Percentiles rank a stretch among this genome's conserved stretches.
phyloP scores from a whole-genome alignment of 768 basidiomycete species.

The Lanmaoa rubissima region DNA sequence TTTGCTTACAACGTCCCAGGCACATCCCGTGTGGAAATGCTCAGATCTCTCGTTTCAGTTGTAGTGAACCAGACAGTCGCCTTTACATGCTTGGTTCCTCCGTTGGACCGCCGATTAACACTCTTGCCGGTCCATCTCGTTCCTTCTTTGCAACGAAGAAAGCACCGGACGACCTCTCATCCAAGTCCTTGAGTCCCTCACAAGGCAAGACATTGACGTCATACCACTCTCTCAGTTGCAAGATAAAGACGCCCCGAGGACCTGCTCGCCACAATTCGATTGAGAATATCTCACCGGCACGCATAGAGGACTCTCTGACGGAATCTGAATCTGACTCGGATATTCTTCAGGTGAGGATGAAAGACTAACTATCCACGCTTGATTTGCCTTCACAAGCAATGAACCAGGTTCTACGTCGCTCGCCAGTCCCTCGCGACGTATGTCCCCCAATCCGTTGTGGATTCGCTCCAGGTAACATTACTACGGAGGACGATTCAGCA shows the following conservation, averaged over 20 bases:
- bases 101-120: not conserved
- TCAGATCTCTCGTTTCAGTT: not conserved
- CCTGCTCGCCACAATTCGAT: conserved; percentile 1
- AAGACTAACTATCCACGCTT: not conserved
- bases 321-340: conserved; percentile 31
- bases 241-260: not conserved
- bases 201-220: not conserved
- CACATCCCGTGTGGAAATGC: not conserved
- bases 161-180: not conserved
- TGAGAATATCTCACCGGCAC: conserved; percentile 1
- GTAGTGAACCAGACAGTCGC: not conserved
- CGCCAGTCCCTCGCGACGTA: not conserved
- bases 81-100: conserved; percentile 1
- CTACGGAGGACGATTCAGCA: conserved; percentile 25
- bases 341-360: conserved; percentile 10
- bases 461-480: not conserved
- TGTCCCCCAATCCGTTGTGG: not conserved
- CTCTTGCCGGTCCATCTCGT: not conserved
- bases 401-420: not conserved
- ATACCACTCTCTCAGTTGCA: conserved; percentile 2
- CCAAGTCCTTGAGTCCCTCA: not conserved
- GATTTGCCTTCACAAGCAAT: not conserved
- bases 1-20: conserved; percentile 15
- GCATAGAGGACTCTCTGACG: conserved; percentile 30
- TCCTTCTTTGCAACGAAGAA: conserved; percentile 1